Base-by-base conservation (phyloP, 768 basidiomycete genomes). In the Inosperma sp. region DNA sequence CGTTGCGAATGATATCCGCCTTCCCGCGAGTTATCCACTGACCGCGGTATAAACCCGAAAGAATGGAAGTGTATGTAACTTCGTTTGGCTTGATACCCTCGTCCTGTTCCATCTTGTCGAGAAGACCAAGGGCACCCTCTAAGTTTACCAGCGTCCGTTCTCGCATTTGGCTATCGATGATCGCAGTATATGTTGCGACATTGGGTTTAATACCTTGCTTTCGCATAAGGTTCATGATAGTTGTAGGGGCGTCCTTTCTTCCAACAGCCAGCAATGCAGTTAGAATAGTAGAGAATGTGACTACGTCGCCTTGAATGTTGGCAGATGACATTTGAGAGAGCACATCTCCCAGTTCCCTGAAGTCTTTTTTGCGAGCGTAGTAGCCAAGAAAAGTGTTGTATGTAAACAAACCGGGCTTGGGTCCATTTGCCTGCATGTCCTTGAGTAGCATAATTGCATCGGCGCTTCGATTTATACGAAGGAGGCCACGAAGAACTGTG, bases 251-350 rank as follows among this genome's bases (percentile, higher is more conserved):
- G 57, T 93, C 84, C 22, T 76, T 66, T 49, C 82, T 75, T 8
- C 84, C 82, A 12, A 79, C 79, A 55, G 79, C 80, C 43, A 93
- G 76, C 47, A 95, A 65, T 1, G 88, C 85, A 21, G 84, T 80
- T 14, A 97, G 80, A 26, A 97, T 76, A 10, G 84, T 92, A 3
- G 93, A 92, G 65, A 85, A 97, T 0, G 88, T 96, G 66, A 84
- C 82, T 9, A 88, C 80, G 63, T 97, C 90, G 6, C 91, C 88
- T 17, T 67, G 58, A 27, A 95, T 60, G 0, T 75, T 74, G 2
- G 68, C 73, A 12, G 71, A 62, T 21, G 72, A 65, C 72, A 95
- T 81, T 50, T 72, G 66, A 40, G 76, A 74, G 40, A 98, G 67
- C 19, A 82, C 65, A 14, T 65, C 56, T 3, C 82, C 79, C 53